Conservation (phyloP, 805 yeast genomes). For the Saturnispora diversa region DNA sequence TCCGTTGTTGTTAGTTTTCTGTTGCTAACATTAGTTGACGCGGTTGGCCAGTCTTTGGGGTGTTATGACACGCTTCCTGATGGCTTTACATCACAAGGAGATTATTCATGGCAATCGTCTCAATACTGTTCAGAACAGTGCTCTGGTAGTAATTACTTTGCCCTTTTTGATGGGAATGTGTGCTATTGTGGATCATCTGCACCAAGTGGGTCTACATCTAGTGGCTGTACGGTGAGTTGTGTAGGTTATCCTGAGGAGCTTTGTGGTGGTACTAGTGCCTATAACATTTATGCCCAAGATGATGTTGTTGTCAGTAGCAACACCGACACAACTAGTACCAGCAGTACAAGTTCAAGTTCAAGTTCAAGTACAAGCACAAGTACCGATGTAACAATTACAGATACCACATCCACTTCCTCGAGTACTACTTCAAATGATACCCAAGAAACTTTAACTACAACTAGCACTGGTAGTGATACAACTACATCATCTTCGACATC, state of each 20-base stretch:
- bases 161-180: constrained; percentile 41
- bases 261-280: constrained; percentile 49
- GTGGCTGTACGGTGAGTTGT: constrained; percentile 32
- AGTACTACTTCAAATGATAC: constrained; percentile 6
- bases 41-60: constrained; percentile 23
- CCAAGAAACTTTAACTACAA: constrained; percentile 14
- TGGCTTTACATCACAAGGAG: constrained; percentile 36
- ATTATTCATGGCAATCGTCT: constrained; percentile 51
- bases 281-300: constrained; percentile 31
- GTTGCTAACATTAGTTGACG: background rate
- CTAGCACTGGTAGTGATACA: constrained; percentile 14
- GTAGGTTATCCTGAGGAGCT: constrained; percentile 51
- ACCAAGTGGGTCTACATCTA: constrained; percentile 21
- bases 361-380: constrained; percentile 5
- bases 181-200: constrained; percentile 61
- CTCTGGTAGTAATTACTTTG: constrained; percentile 40
- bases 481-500: constrained; percentile 7
- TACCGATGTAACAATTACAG: constrained; percentile 11
- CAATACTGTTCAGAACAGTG: constrained; percentile 41
- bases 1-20: constrained; percentile 1
- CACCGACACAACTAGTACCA: background rate
- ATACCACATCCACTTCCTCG: background rate
- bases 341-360: background rate
- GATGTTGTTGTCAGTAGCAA: constrained; percentile 20
- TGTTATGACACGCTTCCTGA: constrained; percentile 33